Evolutionary conservation across 768 basidiomycete genomes (phyloP), one percentile per base, ranked within the genome.

Genomic region (Dentipellis sp.): DNA sequence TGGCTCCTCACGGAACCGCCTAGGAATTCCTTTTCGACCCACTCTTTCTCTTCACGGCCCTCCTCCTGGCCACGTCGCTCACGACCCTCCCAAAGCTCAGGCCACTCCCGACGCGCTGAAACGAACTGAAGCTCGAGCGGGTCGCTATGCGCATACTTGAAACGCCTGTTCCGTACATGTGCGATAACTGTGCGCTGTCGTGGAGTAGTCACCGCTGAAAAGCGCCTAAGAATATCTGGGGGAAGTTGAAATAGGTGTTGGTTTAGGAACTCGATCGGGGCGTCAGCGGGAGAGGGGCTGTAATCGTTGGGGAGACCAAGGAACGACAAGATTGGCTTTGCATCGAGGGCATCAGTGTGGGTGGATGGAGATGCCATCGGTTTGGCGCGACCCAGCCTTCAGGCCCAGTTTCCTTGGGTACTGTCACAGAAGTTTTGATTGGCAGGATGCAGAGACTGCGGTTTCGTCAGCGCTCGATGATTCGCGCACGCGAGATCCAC

Each of bases 131-230:
- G 72, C 58, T 84, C 78, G 4, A 71, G 67, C 17, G 88, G 85
- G 51, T 73, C 70, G 14, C 75, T 76, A 45, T 74, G 74, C 19
- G 74, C 72, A 69, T 84, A 91, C 62, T 76, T 78, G 19, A 87
- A 72, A 9, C 90, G 78, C 50, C 90, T 74, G 67, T 92, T 93
- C 38, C 89, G 78, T 54, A 93, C 84, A 17, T 70, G 66, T 10
- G 83, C 70, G 52, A 93, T 74, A 9, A 65, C 68, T 3, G 84
- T 82, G 56, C 90, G 80, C 57, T 89, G 75, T 57, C 78, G 87
- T 3, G 90, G 84, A 1, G 74, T 76, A 34, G 76, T 74, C 22
- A 69, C 52, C 2, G 65, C 56, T 4, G 77, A 73, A 65, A 81
- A 81, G 17, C 62, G 64, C 10, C 50, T 55, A 10, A 81, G 71